Evolutionary conservation across 1,139 yeast genomes (phyloP).

Genomic region (Magnusiomyces fungicola): DNA sequence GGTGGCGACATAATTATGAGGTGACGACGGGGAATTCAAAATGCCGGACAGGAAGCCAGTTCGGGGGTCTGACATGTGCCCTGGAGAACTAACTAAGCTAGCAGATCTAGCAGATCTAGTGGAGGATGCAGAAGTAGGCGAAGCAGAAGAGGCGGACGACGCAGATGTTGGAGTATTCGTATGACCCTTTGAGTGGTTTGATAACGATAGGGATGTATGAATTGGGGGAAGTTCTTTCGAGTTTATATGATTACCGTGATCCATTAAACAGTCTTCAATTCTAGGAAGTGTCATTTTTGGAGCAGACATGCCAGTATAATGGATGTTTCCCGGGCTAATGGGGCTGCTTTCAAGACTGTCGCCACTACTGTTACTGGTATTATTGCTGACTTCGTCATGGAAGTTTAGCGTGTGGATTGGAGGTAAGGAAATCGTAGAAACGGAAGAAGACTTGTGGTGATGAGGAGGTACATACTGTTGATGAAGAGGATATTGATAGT

Average conservation of each 20-base stretch:
- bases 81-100: not conserved
- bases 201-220: not conserved
- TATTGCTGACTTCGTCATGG: not conserved
- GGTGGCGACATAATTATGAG: not conserved
- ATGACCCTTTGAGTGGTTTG: not conserved
- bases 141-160: conserved; percentile 1
- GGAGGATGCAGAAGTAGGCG: conserved; percentile 1
- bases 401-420: not conserved
- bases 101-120: too few relatives aligned
- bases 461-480: not conserved
- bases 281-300: not conserved
- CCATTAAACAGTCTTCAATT: not conserved
- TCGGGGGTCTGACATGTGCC: not conserved
- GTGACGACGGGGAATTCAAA: not conserved
- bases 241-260: not conserved
- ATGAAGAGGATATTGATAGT: not conserved
- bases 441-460: not conserved
- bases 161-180: not conserved
- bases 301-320: not conserved
- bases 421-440: not conserved
- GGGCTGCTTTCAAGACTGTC: not conserved
- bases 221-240: not conserved
- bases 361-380: not conserved
- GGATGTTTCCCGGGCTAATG: not conserved
- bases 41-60: not conserved